These are phyloP conservation scores for Populus simonii DNA, from an alignment of 345 rosid species.

Conservation along the genomic window DNA sequence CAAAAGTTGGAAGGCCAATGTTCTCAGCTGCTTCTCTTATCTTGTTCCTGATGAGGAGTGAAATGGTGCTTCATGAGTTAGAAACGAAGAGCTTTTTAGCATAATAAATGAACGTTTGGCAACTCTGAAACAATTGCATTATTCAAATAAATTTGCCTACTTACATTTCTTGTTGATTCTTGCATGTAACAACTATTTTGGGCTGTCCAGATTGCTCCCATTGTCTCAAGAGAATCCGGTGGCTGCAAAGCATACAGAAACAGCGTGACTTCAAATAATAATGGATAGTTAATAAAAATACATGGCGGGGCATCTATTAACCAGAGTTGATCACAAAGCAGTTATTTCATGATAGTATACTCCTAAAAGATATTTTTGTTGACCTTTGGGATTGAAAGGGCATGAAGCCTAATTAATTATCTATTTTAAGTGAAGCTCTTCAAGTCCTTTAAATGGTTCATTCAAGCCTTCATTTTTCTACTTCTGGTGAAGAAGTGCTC, in stretches of 20 bases:
- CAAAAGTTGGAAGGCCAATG: conserved; percentile 81
- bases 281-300: neutral
- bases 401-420: neutral
- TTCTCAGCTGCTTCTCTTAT: conserved; percentile 74
- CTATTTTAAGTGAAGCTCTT: neutral
- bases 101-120: neutral
- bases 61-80: neutral
- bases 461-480: neutral
- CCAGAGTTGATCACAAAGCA: neutral
- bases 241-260: conserved; percentile 38
- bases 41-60: conserved; percentile 51
- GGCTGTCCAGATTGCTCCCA: conserved; percentile 93
- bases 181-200: conserved; percentile 83
- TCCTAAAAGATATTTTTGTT: neutral
- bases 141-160: conserved; percentile 37
- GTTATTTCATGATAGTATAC: neutral
- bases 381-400: neutral
- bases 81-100: neutral
- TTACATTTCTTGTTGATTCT: conserved; percentile 89
- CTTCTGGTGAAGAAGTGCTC: no score
- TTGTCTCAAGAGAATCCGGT: conserved; percentile 58
- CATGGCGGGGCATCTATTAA: neutral
- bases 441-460: neutral
- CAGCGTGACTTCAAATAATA: conserved; percentile 11
- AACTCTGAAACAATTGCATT: neutral